Conservation (phyloP, 805 yeast species). For the Metschnikowia aberdeeniae region DNA sequence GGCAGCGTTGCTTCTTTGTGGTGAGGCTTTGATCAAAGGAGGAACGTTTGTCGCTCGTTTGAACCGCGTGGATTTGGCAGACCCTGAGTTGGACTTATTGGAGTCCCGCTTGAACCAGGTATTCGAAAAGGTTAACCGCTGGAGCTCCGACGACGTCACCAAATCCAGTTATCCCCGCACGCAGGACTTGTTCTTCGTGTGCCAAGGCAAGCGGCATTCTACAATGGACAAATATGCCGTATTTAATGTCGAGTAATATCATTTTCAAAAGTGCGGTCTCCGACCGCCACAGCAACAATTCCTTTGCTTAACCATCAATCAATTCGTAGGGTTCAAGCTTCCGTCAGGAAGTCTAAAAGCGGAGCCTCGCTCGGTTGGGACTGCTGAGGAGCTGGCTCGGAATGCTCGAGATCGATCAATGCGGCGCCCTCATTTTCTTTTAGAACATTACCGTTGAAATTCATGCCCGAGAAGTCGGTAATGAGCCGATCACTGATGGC, state of each 20-base stretch:
- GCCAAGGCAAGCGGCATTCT: constrained; percentile 17
- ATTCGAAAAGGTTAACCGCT: constrained; percentile 24
- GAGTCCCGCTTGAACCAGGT: constrained; percentile 21
- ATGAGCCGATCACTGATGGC: constrained; percentile 60
- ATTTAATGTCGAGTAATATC: constrained; percentile 9
- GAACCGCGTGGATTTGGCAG: constrained; percentile 21
- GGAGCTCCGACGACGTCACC: constrained; percentile 13
- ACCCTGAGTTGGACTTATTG: constrained; percentile 28
- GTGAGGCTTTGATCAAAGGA: constrained; percentile 24
- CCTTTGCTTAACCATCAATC: not conserved
- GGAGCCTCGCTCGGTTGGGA: constrained; percentile 5
- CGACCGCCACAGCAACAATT: not conserved
- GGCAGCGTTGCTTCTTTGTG: constrained; percentile 31
- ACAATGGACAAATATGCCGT: constrained; percentile 13
- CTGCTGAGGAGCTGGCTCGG: constrained; percentile 1
- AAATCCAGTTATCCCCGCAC: constrained; percentile 2
- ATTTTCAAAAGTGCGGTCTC: constrained; percentile 1
- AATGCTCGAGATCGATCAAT: constrained; percentile 18
- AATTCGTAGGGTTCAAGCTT: not conserved
- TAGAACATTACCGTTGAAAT: constrained; percentile 14
- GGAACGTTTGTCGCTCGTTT: constrained; percentile 34
- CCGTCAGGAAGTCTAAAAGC: constrained; percentile 7
- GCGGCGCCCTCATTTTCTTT: constrained; percentile 10
- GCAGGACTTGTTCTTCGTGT: constrained; percentile 26
- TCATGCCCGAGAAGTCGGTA: constrained; percentile 30